These are phyloP conservation scores for Amanita molliuscula DNA, from an alignment of 768 basidiomycete genomes.

Conservation along the genomic window DNA sequence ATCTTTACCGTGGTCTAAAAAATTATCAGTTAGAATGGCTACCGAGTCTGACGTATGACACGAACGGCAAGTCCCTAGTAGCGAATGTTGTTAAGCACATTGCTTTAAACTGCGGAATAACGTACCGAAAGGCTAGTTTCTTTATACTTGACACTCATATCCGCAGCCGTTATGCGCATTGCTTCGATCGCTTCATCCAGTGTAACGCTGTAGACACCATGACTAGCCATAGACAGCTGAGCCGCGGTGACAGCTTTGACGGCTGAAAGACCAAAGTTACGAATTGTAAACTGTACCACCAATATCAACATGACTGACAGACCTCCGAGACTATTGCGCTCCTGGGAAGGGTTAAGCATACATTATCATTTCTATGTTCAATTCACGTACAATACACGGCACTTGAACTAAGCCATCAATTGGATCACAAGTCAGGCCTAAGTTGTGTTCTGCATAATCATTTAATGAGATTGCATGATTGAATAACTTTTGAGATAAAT, in stretches of 20 bases:
- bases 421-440: constrained; percentile 90
- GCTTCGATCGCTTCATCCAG: constrained; percentile 95
- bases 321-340: constrained; percentile 84
- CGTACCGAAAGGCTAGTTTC: constrained; percentile 87
- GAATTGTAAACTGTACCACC: neutral
- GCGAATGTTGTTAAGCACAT: neutral
- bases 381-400: constrained; percentile 75
- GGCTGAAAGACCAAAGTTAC: constrained; percentile 30
- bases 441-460: constrained; percentile 57
- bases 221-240: constrained; percentile 87
- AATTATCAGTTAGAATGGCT: constrained; percentile 3
- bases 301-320: constrained; percentile 8
- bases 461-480: constrained; percentile 3
- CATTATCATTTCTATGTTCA: neutral
- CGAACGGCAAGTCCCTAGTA: constrained; percentile 34
- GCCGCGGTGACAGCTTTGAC: constrained; percentile 92
- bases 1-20: constrained; percentile 68
- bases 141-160: constrained; percentile 94
- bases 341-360: constrained; percentile 27
- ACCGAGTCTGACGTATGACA: neutral
- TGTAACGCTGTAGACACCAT: constrained; percentile 78
- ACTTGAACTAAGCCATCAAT: constrained; percentile 91
- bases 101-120: constrained; percentile 8
- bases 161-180: constrained; percentile 86
- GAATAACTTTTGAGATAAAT: neutral